These are phyloP conservation scores for Pharnaceum exiguum DNA, from an alignment of 148 eudicot genomes.

Conservation along the genomic window DNA sequence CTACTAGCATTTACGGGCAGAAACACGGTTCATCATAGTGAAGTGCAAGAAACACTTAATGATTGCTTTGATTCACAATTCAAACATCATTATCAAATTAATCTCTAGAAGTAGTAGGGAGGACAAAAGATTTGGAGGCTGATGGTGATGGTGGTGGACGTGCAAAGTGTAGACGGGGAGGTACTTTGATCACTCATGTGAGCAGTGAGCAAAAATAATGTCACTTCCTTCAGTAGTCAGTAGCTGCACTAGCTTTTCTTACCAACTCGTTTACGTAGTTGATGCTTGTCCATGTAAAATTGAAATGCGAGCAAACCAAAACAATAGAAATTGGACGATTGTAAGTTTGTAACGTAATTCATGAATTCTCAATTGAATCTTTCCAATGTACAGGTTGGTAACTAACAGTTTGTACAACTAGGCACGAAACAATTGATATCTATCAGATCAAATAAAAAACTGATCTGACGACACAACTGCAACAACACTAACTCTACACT, in stretches of 20 bases:
- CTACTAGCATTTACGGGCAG: too few species aligned
- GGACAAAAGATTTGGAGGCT: background rate
- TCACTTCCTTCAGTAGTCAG: too few species aligned
- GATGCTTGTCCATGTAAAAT: too few species aligned
- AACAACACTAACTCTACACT: background rate
- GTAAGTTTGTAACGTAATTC: too few species aligned
- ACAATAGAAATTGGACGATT: too few species aligned
- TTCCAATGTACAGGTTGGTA: too few species aligned
- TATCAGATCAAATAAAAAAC: slow-evolving; percentile 18
- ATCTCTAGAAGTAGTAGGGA: background rate
- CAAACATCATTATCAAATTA: background rate
- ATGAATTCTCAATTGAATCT: too few species aligned
- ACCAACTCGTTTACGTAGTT: too few species aligned
- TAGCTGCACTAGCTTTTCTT: too few species aligned
- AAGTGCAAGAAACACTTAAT: slow-evolving; percentile 1
- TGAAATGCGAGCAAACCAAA: too few species aligned
- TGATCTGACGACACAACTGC: slow-evolving; percentile 2
- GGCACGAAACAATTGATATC: background rate
- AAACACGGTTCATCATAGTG: too few species aligned
- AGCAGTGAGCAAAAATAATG: background rate
- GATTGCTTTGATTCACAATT: too few species aligned
- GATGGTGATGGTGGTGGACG: background rate
- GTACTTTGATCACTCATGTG: background rate
- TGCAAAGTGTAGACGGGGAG: slow-evolving; percentile 4
- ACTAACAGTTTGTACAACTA: slow-evolving; percentile 16